Evolutionary conservation across 2,329 filamentous ascomycete species (phyloP), one percentile per base, ranked within the genome.

Genomic region (Cladosporium colombiae): DNA sequence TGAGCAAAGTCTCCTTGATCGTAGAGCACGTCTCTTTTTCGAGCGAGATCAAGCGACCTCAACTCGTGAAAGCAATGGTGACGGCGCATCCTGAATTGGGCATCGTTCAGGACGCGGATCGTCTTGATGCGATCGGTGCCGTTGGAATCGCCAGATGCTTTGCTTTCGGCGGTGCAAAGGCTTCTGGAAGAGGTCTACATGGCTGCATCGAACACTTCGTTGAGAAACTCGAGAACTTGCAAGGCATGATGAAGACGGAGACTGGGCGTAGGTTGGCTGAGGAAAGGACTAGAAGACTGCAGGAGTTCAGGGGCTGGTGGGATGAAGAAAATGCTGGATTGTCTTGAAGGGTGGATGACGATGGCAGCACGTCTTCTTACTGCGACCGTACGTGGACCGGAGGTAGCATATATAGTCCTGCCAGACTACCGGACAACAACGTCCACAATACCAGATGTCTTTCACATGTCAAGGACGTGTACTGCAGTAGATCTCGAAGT

Each of bases 31-130:
- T 97, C 21, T 92, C 90, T 68, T 97, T 92, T 80, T 89, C 86
- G 3, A 84, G 85, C 69, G 93, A 97, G 78, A 81, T 86, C 58
- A 86, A 85, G 71, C 83, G 93, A 73, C 89, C 89, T 0, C 71
- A 76, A 31, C 78, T 80, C 14, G 88, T 92, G 10, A 78, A 77
- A n/a, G 77, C 80, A 1, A 81, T 93, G n/a, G 81, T 96, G n/a
- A 75, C 75, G 6, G 74, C 79, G 33, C 82, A 91, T 75, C 91
- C 91, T 1, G 92, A 95, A 77, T 81, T 95, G 37, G 93, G 87
- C 0, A 86, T 96, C 57, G 92, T 97, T 35, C 93, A 97, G 79
- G 94, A 97, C 77, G 93, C 93, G 4, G 94, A 97, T 80, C 84
- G 93, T 7, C 82, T 98, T n/a, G 94, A 98, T 79, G 91, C 93